phyloP scores from a whole-genome alignment of 805 yeast species.

The Myxozyma neotropica region DNA sequence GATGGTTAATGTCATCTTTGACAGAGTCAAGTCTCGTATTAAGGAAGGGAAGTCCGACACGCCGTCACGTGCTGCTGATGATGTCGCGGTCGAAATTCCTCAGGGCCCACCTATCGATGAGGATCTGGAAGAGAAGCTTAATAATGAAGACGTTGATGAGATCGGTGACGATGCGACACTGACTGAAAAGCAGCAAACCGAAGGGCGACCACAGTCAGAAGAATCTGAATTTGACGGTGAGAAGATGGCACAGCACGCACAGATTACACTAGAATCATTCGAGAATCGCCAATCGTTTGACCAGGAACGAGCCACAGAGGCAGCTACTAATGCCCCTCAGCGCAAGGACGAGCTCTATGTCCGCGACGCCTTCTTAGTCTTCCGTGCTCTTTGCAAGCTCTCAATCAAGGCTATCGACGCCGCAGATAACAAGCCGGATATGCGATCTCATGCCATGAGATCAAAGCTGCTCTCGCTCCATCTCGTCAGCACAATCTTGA shows the following conservation, averaged over 20 bases:
- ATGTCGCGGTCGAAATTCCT: conserved; percentile 26
- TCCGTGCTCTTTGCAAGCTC: conserved; percentile 92
- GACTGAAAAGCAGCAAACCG: neutral
- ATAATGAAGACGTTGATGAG: conserved; percentile 17
- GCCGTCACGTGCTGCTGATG: conserved; percentile 7
- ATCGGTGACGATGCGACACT: conserved; percentile 23
- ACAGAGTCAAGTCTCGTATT: conserved; percentile 56
- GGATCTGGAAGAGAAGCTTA: conserved; percentile 5
- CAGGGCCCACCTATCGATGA: conserved; percentile 15
- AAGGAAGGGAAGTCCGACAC: neutral
- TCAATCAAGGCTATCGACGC: conserved; percentile 79
- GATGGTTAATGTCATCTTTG: conserved; percentile 82
- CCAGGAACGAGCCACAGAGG: conserved; percentile 39
- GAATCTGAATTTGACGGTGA: neutral
- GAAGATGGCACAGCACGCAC: too few species aligned
- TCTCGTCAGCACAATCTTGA: conserved; percentile 79
- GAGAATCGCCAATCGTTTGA: conserved; percentile 40
- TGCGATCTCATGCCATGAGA: conserved; percentile 87
- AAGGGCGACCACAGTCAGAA: neutral
- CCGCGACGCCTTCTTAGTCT: conserved; percentile 89
- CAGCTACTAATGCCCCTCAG: conserved; percentile 44
- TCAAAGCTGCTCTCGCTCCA: conserved; percentile 88
- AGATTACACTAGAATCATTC: conserved; percentile 41
- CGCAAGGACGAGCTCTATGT: conserved; percentile 68
- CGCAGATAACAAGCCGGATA: conserved; percentile 52